Evolutionary conservation across 306 rosid genomes (phyloP), one percentile per base, ranked within the genome.

Genomic region (Dicorynia guianensis): DNA sequence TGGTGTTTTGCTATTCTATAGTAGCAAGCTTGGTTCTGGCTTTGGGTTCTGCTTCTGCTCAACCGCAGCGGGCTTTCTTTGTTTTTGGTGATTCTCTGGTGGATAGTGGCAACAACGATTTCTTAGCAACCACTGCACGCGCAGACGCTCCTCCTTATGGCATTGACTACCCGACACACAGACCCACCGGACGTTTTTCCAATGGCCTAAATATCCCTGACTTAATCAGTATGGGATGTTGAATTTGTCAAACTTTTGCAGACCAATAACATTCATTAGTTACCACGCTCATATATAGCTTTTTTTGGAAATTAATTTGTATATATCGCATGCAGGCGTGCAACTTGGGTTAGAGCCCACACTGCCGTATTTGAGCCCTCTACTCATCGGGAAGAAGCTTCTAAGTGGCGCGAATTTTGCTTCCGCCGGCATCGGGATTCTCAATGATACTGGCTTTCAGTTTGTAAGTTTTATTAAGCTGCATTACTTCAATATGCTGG

Each of bases 321-420:
- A 40, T 1, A 40, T 40, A 25, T 25, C 30, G 30, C 30, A 20
- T 44, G 59, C 48, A 92, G 97, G 97, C 57, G 89, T 86, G 83
- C 72, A 78, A 17, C 76, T 92, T 63, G 96, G 96, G 6, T 78
- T 87, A 36, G 90, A 89, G 59, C 78, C 96, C 20, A 80, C 89
- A 2, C 15, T 92, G 81, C 97, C 97, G 5, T 92, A 92, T 63
- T 80, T 92, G 88, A 92, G 92, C 53, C 97, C 97, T 11, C 42
- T 43, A 0, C 83, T 92, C 14, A 47, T 11, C 0, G 93, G 91
- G 44, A 46, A 89, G 53, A 86, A 57, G 8, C 92, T 92, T n/a
- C 88, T 92, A 6, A 87, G 83, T 19, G 97, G 97, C 64, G 97
- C 97, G 7, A 92, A 92, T 84, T 89, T 92, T 72, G 97, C 97